These are phyloP conservation scores for Lichtheimia ramosa DNA, from an alignment of 371 early-diverging fungal species.

Conservation along the genomic window DNA sequence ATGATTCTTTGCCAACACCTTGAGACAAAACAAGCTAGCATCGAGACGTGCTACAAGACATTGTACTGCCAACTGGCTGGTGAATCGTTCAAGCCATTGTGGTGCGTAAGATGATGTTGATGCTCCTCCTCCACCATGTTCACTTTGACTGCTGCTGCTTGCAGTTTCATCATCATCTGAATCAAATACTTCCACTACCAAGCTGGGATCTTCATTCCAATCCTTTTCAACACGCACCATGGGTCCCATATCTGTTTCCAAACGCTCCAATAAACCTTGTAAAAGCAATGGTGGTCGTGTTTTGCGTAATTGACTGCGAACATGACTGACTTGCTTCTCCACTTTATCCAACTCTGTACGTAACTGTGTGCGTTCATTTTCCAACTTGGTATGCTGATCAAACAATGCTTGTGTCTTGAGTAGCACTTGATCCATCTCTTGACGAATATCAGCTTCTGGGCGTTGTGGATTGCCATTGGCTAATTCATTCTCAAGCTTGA, in stretches of 20 bases:
- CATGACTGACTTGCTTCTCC: constrained; percentile 34
- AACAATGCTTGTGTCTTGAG: constrained; percentile 32
- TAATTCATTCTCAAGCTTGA: constrained; percentile 44
- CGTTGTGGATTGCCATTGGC: background rate
- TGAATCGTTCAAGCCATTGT: constrained; percentile 20
- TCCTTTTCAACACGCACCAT: constrained; percentile 39
- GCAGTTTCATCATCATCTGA: constrained; percentile 14
- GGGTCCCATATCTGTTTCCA: constrained; percentile 43
- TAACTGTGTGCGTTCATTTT: constrained; percentile 26
- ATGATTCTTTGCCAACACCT: constrained; percentile 47
- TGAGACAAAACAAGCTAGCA: constrained; percentile 59
- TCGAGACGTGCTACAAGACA: constrained; percentile 45
- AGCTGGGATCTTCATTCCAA: constrained; percentile 51
- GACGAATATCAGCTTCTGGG: constrained; percentile 11
- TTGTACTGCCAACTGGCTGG: constrained; percentile 31
- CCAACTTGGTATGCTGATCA: constrained; percentile 28
- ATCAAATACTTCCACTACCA: constrained; percentile 41
- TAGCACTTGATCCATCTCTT: constrained; percentile 34
- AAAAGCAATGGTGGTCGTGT: constrained; percentile 54
- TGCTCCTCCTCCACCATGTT: background rate
- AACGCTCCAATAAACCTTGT: constrained; percentile 52
- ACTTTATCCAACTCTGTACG: constrained; percentile 37
- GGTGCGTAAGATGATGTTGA: background rate
- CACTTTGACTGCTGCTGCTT: constrained; percentile 1
- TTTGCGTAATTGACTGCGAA: constrained; percentile 35